A percentile compares a stretch with the other conserved stretches of the same genome.
Evolutionary conservation across 2,329 filamentous ascomycete genomes (phyloP).

Genomic region (Sporothrix globosa): DNA sequence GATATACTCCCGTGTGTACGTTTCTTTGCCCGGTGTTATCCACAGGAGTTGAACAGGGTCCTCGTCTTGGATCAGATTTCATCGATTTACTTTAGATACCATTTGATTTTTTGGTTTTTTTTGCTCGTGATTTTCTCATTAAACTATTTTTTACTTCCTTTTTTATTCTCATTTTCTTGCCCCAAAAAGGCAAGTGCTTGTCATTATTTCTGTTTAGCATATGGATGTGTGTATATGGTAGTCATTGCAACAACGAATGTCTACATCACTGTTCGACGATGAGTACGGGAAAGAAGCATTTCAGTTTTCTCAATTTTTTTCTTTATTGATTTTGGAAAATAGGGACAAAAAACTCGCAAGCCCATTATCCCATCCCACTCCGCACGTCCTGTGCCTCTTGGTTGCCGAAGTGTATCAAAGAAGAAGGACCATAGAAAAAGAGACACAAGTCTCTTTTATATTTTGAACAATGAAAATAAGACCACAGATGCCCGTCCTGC

Average conservation of each 20-base stretch:
- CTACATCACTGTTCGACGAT: no score
- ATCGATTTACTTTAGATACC: background rate
- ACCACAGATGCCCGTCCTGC: slow-evolving; percentile 26
- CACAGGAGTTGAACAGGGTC: background rate
- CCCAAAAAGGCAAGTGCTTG: background rate
- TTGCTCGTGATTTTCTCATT: background rate
- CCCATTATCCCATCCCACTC: slow-evolving; percentile 27
- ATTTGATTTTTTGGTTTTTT: background rate
- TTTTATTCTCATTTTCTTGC: background rate
- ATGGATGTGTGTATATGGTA: no score
- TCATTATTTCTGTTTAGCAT: no score
- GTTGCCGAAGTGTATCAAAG: slow-evolving; percentile 25
- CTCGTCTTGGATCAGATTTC: background rate
- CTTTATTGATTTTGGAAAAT: slow-evolving; percentile 24
- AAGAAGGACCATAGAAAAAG: slow-evolving; percentile 26
- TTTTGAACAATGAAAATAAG: slow-evolving; percentile 25
- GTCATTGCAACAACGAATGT: no score
- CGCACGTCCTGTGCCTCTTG: slow-evolving; percentile 24
- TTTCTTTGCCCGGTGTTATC: background rate
- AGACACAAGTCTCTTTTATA: slow-evolving; percentile 7
- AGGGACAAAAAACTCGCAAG: slow-evolving; percentile 28
- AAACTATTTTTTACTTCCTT: background rate
- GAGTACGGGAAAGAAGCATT: background rate
- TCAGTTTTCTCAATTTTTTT: slow-evolving; percentile 27
- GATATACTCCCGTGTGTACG: background rate